phyloP scores from a whole-genome alignment of 495 filamentous ascomycete species.

The Copromyces sp. region DNA sequence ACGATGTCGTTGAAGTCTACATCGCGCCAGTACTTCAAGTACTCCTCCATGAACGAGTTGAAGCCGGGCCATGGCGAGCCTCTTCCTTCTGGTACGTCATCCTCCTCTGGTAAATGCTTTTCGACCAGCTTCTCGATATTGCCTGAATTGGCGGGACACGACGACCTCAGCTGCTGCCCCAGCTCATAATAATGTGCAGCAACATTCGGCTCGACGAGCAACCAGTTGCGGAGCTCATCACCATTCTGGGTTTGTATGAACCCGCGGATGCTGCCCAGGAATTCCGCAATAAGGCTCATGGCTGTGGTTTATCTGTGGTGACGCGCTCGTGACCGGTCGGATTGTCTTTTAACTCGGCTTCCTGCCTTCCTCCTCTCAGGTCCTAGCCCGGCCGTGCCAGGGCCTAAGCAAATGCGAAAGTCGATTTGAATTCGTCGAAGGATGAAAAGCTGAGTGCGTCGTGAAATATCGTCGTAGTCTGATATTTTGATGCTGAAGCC shows the following conservation, averaged over 20 bases:
- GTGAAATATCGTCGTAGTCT: neutral
- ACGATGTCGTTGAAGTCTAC: constrained; percentile 65
- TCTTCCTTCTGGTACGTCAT: constrained; percentile 34
- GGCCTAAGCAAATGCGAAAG: neutral
- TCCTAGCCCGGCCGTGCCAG: neutral
- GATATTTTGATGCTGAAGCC: neutral
- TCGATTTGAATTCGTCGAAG: neutral
- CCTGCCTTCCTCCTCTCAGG: neutral
- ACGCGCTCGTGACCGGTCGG: neutral
- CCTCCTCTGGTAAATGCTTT: constrained; percentile 41
- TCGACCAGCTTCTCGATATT: constrained; percentile 54
- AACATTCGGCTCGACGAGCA: constrained; percentile 34
- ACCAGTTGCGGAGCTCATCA: constrained; percentile 31
- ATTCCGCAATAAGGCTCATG: constrained; percentile 31
- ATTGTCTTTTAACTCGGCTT: neutral
- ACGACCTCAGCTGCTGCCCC: constrained; percentile 49
- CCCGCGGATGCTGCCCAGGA: constrained; percentile 31
- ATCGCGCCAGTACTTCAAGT: constrained; percentile 69
- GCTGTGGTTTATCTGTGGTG: neutral
- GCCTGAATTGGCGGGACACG: constrained; percentile 39
- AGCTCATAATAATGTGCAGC: constrained; percentile 58
- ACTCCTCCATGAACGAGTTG: constrained; percentile 64
- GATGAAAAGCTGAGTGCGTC: neutral
- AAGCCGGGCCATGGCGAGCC: constrained; percentile 66
- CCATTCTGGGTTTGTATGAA: constrained; percentile 30